A percentile compares a stretch with the other conserved stretches of the same genome.
phyloP scores from a whole-genome alignment of 345 rosid genomes.

The Melaleuca alternifolia region DNA sequence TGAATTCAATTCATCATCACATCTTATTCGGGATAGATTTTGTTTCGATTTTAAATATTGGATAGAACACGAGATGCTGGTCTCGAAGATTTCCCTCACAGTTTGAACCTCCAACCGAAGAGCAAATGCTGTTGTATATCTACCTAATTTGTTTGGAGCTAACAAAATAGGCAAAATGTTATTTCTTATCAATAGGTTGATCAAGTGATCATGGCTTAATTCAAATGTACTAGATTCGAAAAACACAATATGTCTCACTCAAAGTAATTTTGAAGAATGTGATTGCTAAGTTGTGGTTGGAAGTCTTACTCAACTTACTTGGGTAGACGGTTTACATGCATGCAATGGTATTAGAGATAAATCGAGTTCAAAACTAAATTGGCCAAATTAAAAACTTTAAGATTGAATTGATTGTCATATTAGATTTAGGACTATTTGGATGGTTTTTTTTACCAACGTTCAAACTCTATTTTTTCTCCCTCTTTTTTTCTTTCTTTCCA shows the following conservation, averaged over 20 bases:
- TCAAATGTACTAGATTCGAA: too few species aligned
- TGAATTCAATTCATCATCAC: too few species aligned
- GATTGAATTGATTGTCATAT: accelerated
- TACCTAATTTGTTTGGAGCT: too few species aligned
- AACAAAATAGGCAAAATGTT: not conserved
- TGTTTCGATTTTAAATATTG: too few species aligned
- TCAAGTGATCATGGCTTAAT: not conserved
- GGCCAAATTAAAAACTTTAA: not conserved
- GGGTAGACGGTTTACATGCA: not conserved
- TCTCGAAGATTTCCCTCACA: too few species aligned
- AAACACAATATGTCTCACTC: too few species aligned
- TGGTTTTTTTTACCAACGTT: not conserved
- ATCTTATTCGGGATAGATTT: too few species aligned
- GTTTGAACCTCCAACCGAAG: too few species aligned
- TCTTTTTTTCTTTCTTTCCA: not conserved
- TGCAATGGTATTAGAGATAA: not conserved
- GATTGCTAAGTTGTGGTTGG: too few species aligned
- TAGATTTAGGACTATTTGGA: not conserved
- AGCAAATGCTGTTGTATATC: not conserved
- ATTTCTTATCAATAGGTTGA: not conserved
- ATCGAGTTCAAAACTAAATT: not conserved
- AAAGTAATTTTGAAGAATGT: too few species aligned
- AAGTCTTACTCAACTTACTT: not conserved
- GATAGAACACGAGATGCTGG: too few species aligned
- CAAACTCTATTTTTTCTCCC: not conserved